Evolutionary conservation across 768 basidiomycete species (phyloP), one percentile per base, ranked within the genome.

Genomic region (Leccinum ochraceum): DNA sequence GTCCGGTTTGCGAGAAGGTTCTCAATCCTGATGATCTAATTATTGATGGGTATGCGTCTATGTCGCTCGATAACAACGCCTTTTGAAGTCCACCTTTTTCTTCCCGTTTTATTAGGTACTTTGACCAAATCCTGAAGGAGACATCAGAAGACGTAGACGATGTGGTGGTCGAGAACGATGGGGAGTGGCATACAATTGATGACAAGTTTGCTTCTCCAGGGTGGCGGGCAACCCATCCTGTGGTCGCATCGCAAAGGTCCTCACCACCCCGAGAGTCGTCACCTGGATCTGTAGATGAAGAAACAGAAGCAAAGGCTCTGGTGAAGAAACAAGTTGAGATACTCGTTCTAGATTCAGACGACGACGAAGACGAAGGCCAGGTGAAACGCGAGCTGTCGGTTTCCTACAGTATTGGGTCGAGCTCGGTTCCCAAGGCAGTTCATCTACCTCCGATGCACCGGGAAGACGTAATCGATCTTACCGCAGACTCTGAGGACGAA

Each of bases 121-220:
- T 95, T 72, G 86, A 93, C 64, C 85, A 85, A 60, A 97, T 98
- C 55, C 75, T 98, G 68, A 85, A 86, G 65, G 76, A 81, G 28
- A 92, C 89, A 3, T 82, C 91, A 0, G 91, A 95, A 24, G 80
- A 78, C 56, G 86, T 93, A 13, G 97, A 99, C 54, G 92, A 97
- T 64, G 94, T 99, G 26, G 82, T 96, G 58, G 87, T 99, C 16
- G 96, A 99, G 74, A 86, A 93, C 6, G 88, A 96, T 71, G 95
- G 94, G 1, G 89, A 95, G 71, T 99, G 97, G 97, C 95, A 97
- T 71, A 94, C 94, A 1, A 77, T 83, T 17, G 94, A 98, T 75
- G 83, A 90, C 77, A 93, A 90, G 74, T 90, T 84, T 68, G 94
- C 85, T 2, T 94, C 92, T 20, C 67, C 77, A 1, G 77, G 73